phyloP scores from a whole-genome alignment of 1,284 basidiomycete species.

The Rhodofomes roseus region DNA sequence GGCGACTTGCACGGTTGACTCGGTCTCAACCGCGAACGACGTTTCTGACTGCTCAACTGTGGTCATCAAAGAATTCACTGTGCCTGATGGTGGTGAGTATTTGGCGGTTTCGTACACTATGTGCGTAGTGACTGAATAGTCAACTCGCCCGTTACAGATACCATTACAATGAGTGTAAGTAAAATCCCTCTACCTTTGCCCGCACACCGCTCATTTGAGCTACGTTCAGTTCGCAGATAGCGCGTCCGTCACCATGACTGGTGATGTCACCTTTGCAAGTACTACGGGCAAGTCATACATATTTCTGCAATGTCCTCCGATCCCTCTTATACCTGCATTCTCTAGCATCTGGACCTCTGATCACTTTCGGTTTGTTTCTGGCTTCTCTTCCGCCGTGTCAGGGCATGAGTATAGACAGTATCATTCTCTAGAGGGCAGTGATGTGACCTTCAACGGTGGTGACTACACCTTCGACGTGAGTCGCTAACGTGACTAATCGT shows the following conservation, averaged over 20 bases:
- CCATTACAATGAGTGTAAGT: not conserved
- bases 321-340: not conserved
- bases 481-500: slow-evolving; percentile 32
- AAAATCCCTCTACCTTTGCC: not conserved
- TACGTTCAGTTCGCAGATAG: slow-evolving; percentile 1
- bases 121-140: not conserved
- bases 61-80: not conserved
- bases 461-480: slow-evolving; percentile 39
- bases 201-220: not conserved
- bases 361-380: not conserved
- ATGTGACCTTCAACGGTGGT: slow-evolving; percentile 34
- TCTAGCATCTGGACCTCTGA: slow-evolving; percentile 2
- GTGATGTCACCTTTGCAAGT: slow-evolving; percentile 1
- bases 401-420: too few species aligned
- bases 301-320: not conserved
- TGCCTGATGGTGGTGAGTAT: not conserved
- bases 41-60: slow-evolving; percentile 1
- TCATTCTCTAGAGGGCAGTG: slow-evolving; percentile 1
- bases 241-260: slow-evolving; percentile 2
- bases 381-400: too few species aligned
- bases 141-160: not conserved
- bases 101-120: not conserved
- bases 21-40: not conserved
- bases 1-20: slow-evolving; percentile 2
- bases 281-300: not conserved